phyloP scores from a whole-genome alignment of 1,139 yeast genomes.

The Yamadazyma friedrichii region DNA sequence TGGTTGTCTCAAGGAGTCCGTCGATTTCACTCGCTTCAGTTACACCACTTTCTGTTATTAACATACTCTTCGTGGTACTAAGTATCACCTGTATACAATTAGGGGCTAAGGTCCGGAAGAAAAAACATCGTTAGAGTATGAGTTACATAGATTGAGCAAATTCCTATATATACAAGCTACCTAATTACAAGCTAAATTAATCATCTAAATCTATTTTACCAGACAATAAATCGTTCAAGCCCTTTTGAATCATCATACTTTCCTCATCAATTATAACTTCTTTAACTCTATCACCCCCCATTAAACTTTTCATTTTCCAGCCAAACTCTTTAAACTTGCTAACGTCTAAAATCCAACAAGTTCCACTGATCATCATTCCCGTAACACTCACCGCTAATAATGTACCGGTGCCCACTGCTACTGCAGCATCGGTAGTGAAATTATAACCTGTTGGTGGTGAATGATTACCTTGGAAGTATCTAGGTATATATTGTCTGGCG shows the following conservation, averaged over 20 bases:
- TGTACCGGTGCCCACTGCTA: conserved; percentile 83
- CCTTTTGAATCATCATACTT: conserved; percentile 52
- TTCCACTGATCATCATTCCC: conserved; percentile 71
- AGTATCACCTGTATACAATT: no score
- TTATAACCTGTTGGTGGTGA: conserved; percentile 75
- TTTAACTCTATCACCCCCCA: conserved; percentile 71
- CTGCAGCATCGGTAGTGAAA: conserved; percentile 79
- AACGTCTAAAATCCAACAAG: conserved; percentile 78
- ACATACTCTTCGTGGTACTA: no score
- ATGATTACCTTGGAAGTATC: conserved; percentile 81
- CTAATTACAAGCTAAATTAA: not conserved
- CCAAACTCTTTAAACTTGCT: conserved; percentile 71
- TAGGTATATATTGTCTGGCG: conserved; percentile 73
- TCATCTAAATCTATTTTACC: conserved; percentile 33
- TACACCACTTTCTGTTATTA: no score
- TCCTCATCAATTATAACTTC: conserved; percentile 60
- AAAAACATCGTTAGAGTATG: no score
- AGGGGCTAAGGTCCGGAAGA: no score
- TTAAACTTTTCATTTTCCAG: conserved; percentile 56
- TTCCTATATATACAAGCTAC: not conserved
- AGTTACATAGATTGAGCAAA: no score
- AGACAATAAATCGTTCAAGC: conserved; percentile 45
- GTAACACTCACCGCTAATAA: conserved; percentile 70
- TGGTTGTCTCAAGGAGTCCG: no score
- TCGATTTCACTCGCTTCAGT: no score